Evolutionary conservation across 1,284 basidiomycete species (phyloP).

Genomic region (Cerioporus squamosus): DNA sequence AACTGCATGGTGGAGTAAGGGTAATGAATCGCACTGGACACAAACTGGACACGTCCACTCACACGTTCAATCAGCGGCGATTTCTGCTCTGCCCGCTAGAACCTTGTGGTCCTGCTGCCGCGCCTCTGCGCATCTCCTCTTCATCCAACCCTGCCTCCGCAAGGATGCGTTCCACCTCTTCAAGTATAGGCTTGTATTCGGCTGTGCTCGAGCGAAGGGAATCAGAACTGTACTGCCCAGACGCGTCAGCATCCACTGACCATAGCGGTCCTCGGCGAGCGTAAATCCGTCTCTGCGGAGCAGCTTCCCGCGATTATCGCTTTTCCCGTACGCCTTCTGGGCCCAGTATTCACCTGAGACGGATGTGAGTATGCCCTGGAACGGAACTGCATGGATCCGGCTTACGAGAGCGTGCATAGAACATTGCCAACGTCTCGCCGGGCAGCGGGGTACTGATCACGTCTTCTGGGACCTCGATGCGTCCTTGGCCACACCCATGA

Average conservation of each 20-base stretch:
- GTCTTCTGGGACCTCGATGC: constrained; percentile 72
- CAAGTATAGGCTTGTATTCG: constrained; percentile 77
- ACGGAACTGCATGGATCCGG: neutral
- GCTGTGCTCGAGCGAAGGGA: constrained; percentile 36
- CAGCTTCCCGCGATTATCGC: constrained; percentile 79
- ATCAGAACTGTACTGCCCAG: neutral
- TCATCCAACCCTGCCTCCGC: constrained; percentile 88
- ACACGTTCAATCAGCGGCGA: constrained; percentile 41
- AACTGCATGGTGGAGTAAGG: too few relatives aligned
- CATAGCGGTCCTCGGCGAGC: constrained; percentile 66
- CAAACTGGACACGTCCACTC: too few relatives aligned
- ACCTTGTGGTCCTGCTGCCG: constrained; percentile 42
- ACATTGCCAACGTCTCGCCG: constrained; percentile 86
- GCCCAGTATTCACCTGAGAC: constrained; percentile 80
- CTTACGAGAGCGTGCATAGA: constrained; percentile 83
- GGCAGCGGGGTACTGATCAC: constrained; percentile 83
- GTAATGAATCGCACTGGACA: too few relatives aligned
- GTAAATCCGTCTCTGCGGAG: constrained; percentile 80
- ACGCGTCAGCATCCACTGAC: constrained; percentile 1
- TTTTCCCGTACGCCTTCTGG: constrained; percentile 65
- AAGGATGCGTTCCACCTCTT: constrained; percentile 85
- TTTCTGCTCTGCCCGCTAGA: constrained; percentile 55
- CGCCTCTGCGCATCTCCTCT: constrained; percentile 71
- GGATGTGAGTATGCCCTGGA: neutral
- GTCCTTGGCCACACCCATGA: constrained; percentile 79